Evolutionary conservation across 768 basidiomycete species (phyloP), one percentile per base, ranked within the genome.

Genomic region (Suillus subluteus): DNA sequence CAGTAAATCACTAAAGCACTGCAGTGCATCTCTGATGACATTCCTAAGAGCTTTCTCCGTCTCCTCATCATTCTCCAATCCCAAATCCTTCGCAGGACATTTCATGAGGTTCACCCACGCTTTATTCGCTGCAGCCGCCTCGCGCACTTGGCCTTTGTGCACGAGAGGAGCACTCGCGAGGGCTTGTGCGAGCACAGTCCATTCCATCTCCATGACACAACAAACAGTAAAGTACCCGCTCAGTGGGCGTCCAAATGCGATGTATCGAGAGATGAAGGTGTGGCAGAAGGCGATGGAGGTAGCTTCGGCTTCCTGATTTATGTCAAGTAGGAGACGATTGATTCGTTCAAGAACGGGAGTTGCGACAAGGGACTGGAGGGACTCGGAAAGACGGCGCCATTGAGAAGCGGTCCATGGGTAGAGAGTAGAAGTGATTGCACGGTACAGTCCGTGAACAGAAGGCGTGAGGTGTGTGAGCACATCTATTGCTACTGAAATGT

Each of bases 181-280:
- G 9, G 85, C 87, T 76, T 95, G 94, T 4, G 92, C 89, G 30
- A 96, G 85, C 23, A 93, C 83, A 6, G 93, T 95, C 90, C 93
- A 94, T 71, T 91, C 86, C 50, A 88, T 89, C 76, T 95, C 93
- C 70, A 93, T 86, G 56, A 93, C 87, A 73, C 94, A 95, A 76
- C 94, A 96, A n/a, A 95, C 88, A 64, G 92, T 84, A 70, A 96
- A 95, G 74, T 94, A 94, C 12, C 94, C 93, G 63, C 89, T 94
- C 18, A 96, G 80, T 15, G 95, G 94, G 7, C 94, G 85, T 11
- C 90, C 91, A 65, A 85, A 85, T 11, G 86, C 81, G 21, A 91
- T 86, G 77, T 93, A 98, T 63, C 91, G 89, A 37, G 88, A 84
- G 16, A 92, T 81, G 71, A 94, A 88, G 2, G 88, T 87, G 70